A percentile compares a stretch with the other conserved stretches of the same genome.
phyloP scores from a whole-genome alignment of 2,329 filamentous ascomycete genomes.

The Laburnicola sp. region DNA sequence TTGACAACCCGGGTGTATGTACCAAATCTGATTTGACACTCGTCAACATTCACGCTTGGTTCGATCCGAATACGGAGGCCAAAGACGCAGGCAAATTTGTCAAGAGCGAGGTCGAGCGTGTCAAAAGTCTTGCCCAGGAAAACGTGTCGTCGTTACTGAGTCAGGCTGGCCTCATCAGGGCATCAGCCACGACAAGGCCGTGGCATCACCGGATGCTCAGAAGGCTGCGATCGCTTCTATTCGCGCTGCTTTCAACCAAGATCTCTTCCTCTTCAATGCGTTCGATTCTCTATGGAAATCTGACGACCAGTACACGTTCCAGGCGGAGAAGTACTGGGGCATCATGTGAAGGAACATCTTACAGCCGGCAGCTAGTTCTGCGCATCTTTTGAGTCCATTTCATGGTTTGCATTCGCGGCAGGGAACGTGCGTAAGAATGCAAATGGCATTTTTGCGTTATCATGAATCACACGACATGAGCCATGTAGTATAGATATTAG shows the following conservation, averaged over 20 bases:
- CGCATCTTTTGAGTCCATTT: constrained; percentile 18
- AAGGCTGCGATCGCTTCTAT: constrained; percentile 66
- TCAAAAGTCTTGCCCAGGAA: constrained; percentile 55
- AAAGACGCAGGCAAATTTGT: constrained; percentile 69
- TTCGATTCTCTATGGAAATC: constrained; percentile 82
- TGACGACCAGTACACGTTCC: constrained; percentile 63
- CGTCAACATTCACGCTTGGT: constrained; percentile 83
- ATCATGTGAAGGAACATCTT: constrained; percentile 20
- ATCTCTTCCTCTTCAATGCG: constrained; percentile 74
- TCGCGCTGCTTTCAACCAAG: constrained; percentile 59
- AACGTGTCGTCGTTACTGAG: constrained; percentile 75
- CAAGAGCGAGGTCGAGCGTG: constrained; percentile 54
- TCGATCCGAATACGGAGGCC: constrained; percentile 66
- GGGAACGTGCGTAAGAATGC: constrained; percentile 16
- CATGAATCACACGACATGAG: constrained; percentile 28
- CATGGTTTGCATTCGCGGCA: constrained; percentile 19
- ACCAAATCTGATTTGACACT: constrained; percentile 75
- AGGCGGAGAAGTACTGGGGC: constrained; percentile 79
- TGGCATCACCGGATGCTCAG: constrained; percentile 71
- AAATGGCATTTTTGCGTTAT: constrained; percentile 29
- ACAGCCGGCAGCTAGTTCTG: constrained; percentile 16
- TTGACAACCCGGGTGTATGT: constrained; percentile 70
- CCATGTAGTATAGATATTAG: constrained; percentile 39
- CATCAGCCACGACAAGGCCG: constrained; percentile 64
- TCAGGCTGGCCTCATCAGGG: constrained; percentile 81